A percentile compares a stretch with the other conserved stretches of the same genome.
phyloP scores from a whole-genome alignment of 495 filamentous ascomycete species.

The Filosporella fistucella region DNA sequence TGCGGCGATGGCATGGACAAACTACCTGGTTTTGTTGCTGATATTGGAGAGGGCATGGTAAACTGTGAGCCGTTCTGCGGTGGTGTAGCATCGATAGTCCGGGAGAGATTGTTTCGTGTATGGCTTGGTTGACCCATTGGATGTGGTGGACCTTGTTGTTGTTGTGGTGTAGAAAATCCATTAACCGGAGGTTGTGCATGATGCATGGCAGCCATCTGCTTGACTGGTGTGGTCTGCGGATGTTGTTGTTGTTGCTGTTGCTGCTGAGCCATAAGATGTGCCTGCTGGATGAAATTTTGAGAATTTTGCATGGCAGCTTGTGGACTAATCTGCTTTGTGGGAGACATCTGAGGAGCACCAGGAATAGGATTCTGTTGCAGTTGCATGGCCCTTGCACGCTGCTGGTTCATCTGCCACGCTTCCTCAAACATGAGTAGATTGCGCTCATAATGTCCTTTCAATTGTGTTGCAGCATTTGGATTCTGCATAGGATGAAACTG shows the following conservation, averaged over 20 bases:
- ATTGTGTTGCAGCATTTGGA: conserved; percentile 59
- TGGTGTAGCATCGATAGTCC: conserved; percentile 21
- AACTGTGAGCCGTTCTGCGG: conserved; percentile 21
- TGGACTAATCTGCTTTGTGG: conserved; percentile 42
- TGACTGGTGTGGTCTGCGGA: conserved; percentile 38
- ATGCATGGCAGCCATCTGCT: conserved; percentile 39
- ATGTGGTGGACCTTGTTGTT: conserved; percentile 24
- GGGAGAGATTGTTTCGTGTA: conserved; percentile 21
- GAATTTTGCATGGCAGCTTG: conserved; percentile 34
- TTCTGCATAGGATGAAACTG: conserved; percentile 62
- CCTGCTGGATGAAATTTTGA: conserved; percentile 33
- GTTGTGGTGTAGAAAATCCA: conserved; percentile 45
- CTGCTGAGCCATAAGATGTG: conserved; percentile 38
- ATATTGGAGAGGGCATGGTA: conserved; percentile 20
- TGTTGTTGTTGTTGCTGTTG: conserved; percentile 34
- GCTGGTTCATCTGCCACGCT: conserved; percentile 55
- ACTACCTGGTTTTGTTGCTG: conserved; percentile 13
- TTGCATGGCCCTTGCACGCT: conserved; percentile 43
- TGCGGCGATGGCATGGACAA: conserved; percentile 19
- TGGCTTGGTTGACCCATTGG: conserved; percentile 21
- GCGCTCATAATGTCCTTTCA: conserved; percentile 67
- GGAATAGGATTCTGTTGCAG: conserved; percentile 44
- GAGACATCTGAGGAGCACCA: conserved; percentile 30
- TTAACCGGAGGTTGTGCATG: conserved; percentile 42
- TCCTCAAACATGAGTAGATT: conserved; percentile 74